Base-by-base conservation (phyloP, 306 rosid genomes). In the Trifolium repens region DNA sequence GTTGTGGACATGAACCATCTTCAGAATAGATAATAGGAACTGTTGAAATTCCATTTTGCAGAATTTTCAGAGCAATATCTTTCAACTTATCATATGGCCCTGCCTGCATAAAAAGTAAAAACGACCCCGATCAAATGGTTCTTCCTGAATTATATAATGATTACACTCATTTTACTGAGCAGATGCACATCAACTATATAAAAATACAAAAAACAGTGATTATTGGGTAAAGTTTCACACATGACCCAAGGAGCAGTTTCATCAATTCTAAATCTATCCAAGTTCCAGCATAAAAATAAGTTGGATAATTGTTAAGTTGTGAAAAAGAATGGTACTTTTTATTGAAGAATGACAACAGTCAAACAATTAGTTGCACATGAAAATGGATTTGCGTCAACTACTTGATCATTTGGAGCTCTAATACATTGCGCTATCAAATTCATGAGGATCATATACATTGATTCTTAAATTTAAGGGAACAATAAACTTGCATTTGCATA, bases 41-140 rank as follows among this genome's bases (percentile, higher is more conserved):
- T 2, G 97, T 90, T 54, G 99, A 92, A 73, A 96, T 91, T 87
- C 83, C 90, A 83, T 88, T 88, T 83, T 92, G 97, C 81, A 96
- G 83, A 63, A 96, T 84, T 84, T 88, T 90, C 82, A 90, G 39
- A 65, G 91, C 92, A 89, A 90, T 77, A 66, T 92, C 99, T 79
- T 92, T 90, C 85, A 96, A 75, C 80, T 92, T 90, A 72, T 96
- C 99, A 78, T 84, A 81, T 16, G 99, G 99, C 62, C 96, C 92
- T 37, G 93, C 93, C 99, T 96, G 87, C 84, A 80, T 19, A 65
- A 69, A 73, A 71, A 79, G 63, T 57, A 53, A 79, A 69, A 72
- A 32, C 27, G 17, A 58, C 32, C 67, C 32, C 66, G 55, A 67
- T 67, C 17, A 52, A 14, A 75, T 34, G 49, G 22, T 5, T 11